Evolutionary conservation across 2,329 filamentous ascomycete species (phyloP), one percentile per base, ranked within the genome.

Genomic region (Stachybotrys echinatus): DNA sequence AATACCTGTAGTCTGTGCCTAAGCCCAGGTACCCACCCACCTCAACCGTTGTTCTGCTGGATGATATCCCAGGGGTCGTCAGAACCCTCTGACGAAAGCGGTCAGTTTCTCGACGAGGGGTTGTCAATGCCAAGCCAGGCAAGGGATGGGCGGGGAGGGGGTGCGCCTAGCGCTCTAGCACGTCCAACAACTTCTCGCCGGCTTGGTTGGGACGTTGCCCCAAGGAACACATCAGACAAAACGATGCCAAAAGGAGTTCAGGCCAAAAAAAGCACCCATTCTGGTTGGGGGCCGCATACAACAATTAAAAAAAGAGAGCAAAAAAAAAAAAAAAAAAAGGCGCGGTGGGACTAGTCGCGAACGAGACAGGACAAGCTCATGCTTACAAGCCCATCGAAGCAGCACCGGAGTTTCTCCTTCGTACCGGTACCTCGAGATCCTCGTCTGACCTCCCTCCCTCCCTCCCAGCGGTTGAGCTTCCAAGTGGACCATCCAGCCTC

Each of bases 291-390:
- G 10, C 27, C 10, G 14, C 10, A 34, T 14, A 22, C 23, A 14
- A 23, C 14, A 45, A 45, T 39, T 48, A 52, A 52, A 54, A 52
- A 48, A 43, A 50, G 52, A 37, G 31, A 37, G n/a, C 10, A 34
- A 34, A 34, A 8, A 22, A 45, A 14, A 23, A 27, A 45, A 45
- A 43, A 50, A 52, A 52, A 54, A 52, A 48, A 43, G 50, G 52
- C 52, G 52, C 50, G 48, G 47, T 17, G 31, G 42, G 27, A 31
- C 22, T 20, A 23, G 23, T 23, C 17, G 23, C 23, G 21, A 34
- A 23, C 44, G 37, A 14, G 18, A 46, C 23, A 46, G 37, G 44
- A 12, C 22, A n/a, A n/a, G n/a, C 27, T 14, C 27, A 34, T 8
- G 27, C 27, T 34, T 34, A 34, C 27, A 8, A 14, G 10, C 27